Evolutionary conservation across 306 rosid genomes (phyloP), one percentile per base, ranked within the genome.

Genomic region (Gillenia trifoliata): DNA sequence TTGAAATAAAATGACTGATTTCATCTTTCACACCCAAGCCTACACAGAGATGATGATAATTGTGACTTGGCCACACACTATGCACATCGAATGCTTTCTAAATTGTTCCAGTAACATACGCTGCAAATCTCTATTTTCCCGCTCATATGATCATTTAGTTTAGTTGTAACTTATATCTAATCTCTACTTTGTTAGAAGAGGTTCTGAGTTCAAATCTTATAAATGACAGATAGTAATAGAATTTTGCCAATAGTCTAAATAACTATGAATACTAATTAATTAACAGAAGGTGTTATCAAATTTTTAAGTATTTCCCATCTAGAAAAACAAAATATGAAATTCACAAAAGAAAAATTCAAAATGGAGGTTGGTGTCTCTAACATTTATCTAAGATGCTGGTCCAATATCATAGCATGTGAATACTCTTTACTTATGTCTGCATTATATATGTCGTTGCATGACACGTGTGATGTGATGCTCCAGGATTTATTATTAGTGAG

Each of bases 1-100:
- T 22, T 68, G 38, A 40, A 12, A 64, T 64, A 16, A 55, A 78
- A 74, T 78, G 77, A 78, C 70, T 78, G 77, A 69, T 69, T 74
- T 70, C 66, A 61, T 54, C n/a, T 29, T 66, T 43, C 60, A 40
- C 56, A 60, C 60, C 70, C 17, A 13, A 45, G 16, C 50, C 13
- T 50, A 66, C 63, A 45, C 50, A 77, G 38, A 13, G 65, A 59
- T 40, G 34, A 66, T 72, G 12, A 45, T 45, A 29, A 60, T 38
- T 33, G 75, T 47, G 15, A 36, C 70, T 8, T 73, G 79, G 41
- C 33, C 73, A 52, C n/a, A n/a, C n/a, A n/a, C n/a, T n/a, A n/a
- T n/a, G n/a, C n/a, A n/a, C n/a, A n/a, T n/a, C n/a, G n/a, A n/a
- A 29, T 57, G 52, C 57, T 22, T 57, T 28, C n/a, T 11, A 8